These are phyloP conservation scores for Porphyrellus sp. DNA, from an alignment of 1,284 basidiomycete genomes.

Conservation along the genomic window DNA sequence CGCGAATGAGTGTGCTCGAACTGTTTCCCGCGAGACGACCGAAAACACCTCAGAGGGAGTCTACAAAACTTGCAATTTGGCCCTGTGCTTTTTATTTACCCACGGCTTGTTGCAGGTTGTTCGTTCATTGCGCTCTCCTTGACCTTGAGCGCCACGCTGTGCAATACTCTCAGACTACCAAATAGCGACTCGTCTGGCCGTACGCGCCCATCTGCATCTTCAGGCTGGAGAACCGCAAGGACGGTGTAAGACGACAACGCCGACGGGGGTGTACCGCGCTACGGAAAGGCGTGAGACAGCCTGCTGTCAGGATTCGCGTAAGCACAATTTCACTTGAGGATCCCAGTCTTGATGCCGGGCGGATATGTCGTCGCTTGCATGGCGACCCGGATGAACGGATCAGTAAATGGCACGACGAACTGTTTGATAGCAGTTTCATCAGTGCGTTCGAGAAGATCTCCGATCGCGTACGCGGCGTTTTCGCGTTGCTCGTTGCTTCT, in stretches of 20 bases:
- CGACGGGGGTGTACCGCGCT: constrained; percentile 50
- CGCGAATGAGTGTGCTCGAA: constrained; percentile 19
- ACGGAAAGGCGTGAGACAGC: neutral
- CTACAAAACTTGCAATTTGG: neutral
- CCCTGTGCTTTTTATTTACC: neutral
- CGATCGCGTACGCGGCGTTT: constrained; percentile 92
- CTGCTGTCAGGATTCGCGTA: no score
- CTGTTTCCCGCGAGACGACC: constrained; percentile 22
- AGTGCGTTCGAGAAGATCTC: constrained; percentile 91
- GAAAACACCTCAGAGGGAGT: constrained; percentile 24
- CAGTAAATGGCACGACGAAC: constrained; percentile 94
- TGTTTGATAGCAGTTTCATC: constrained; percentile 90
- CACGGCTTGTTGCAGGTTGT: constrained; percentile 51
- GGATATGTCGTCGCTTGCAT: constrained; percentile 86
- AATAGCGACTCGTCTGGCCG: constrained; percentile 50
- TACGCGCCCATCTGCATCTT: constrained; percentile 1
- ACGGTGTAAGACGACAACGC: constrained; percentile 66
- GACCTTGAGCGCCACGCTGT: constrained; percentile 72
- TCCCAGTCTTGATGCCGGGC: constrained; percentile 87
- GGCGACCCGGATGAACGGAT: constrained; percentile 92
- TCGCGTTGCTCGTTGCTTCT: constrained; percentile 86
- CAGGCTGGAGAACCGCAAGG: constrained; percentile 35
- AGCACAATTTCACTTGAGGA: constrained; percentile 59
- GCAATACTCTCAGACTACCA: constrained; percentile 59
- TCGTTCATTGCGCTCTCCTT: constrained; percentile 70